Evolutionary conservation across 495 filamentous ascomycete genomes (phyloP), one percentile per base, ranked within the genome.

Genomic region (Penicillium chermesinum): DNA sequence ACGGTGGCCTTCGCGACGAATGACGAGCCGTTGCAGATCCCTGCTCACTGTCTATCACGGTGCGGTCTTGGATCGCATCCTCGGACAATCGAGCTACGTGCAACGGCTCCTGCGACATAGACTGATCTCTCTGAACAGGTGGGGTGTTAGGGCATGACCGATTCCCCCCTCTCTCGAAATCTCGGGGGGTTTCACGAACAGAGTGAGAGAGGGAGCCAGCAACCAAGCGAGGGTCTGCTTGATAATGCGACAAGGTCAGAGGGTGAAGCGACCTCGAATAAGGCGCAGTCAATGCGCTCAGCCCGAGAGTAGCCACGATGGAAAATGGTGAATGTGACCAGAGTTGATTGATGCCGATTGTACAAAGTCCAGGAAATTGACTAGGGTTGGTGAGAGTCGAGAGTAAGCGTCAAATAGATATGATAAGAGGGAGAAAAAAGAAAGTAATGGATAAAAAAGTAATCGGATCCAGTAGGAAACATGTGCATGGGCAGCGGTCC

Each of bases 81-180:
- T 62, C 63, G 41, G 61, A 53, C 52, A 54, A 48, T 44, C 52
- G 58, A 53, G 56, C 67, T 52, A 67, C 55, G 42, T 59, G 59
- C 41, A 65, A 53, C 49, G 63, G 59, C 59, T 72, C 66, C 25
- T 30, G 25, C 69, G 76, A 77, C 76, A 79, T 78, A 57, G 69
- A 70, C 67, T 65, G 55, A 46, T 69, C 60, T 61, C 56, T 55
- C 48, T 59, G 41, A 42, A 44, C 40, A 32, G 52, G 52, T 25
- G 56, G 62, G 49, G 49, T 54, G 34, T 59, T 63, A 55, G 70
- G 56, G 66, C 76, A 79, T 79, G 66, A 65, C 68, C 66, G 54
- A 55, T 57, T 38, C 55, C 65, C 62, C 65, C 63, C 63, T 68
- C 69, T 64, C 66, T 64, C 64, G 53, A 60, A 58, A 49, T 59